These are phyloP conservation scores for Diplodia seriata DNA, from an alignment of 2,329 filamentous ascomycete species.

Conservation along the genomic window DNA sequence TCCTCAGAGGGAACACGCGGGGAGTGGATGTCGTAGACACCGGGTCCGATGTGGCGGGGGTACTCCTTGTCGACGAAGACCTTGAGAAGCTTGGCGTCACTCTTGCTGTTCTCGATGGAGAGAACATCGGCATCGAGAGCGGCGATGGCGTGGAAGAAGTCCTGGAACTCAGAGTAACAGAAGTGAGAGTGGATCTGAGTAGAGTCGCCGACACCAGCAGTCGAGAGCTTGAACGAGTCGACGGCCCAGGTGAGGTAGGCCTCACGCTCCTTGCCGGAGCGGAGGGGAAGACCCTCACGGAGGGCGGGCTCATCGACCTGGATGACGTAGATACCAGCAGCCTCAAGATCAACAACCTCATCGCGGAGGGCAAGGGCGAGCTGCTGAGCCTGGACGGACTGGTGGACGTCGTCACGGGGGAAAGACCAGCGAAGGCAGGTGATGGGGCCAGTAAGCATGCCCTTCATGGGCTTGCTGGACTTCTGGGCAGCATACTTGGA, in stretches of 20 bases:
- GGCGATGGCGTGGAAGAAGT: slow-evolving; percentile 99
- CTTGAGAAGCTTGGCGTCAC: slow-evolving; percentile 97
- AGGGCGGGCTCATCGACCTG: slow-evolving; percentile 99
- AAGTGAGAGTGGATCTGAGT: slow-evolving; percentile 99
- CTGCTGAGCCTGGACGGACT: slow-evolving; percentile 98
- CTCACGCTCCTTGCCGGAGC: slow-evolving; percentile 90
- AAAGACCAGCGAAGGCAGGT: slow-evolving; percentile 99
- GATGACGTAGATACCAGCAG: slow-evolving; percentile 95
- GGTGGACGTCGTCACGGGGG: slow-evolving; percentile 99
- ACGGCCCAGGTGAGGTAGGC: slow-evolving; percentile 98
- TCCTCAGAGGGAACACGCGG: slow-evolving; percentile 95
- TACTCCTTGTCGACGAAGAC: slow-evolving; percentile 98
- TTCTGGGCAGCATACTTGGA: slow-evolving; percentile 97
- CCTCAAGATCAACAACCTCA: slow-evolving; percentile 97
- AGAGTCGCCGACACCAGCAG: slow-evolving; percentile 88
- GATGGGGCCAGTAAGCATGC: slow-evolving; percentile 99
- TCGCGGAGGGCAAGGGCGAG: slow-evolving; percentile 97
- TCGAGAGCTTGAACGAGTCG: slow-evolving; percentile 95
- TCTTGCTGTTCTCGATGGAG: slow-evolving; percentile 99
- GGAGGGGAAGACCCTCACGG: slow-evolving; percentile 98
- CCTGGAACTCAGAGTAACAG: slow-evolving; percentile 99
- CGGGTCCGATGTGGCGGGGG: slow-evolving; percentile 96
- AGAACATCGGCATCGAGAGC: slow-evolving; percentile 97
- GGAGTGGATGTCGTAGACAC: slow-evolving; percentile 99
- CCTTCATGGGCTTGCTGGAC: slow-evolving; percentile 99